Conservation (phyloP, 805 yeast genomes). For the Metschnikowia cubensis region DNA sequence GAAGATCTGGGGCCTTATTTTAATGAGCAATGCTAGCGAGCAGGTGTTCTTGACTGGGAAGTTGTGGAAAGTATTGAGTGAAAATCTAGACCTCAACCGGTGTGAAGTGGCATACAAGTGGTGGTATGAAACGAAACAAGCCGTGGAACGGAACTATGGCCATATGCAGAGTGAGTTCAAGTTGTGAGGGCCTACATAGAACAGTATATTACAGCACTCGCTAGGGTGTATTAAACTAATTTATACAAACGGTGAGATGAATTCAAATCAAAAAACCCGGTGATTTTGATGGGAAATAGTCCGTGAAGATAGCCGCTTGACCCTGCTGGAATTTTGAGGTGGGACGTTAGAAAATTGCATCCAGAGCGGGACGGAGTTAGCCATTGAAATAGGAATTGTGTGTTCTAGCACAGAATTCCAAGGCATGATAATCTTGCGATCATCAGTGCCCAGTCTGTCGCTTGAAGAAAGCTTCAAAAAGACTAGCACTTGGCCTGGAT, state of each 20-base stretch:
- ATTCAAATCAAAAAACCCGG: background rate
- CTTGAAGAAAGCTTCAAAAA: background rate
- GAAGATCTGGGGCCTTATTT: conserved; percentile 35
- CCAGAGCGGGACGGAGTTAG: background rate
- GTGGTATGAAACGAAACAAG: conserved; percentile 49
- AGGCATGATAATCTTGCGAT: background rate
- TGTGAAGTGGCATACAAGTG: conserved; percentile 52
- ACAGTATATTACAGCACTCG: background rate
- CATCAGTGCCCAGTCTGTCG: background rate
- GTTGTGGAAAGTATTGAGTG: conserved; percentile 55
- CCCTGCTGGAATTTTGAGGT: background rate
- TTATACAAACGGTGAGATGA: background rate
- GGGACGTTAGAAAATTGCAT: background rate
- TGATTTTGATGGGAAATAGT: background rate
- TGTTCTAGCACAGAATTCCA: background rate
- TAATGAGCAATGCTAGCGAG: conserved; percentile 36
- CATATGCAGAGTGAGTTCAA: conserved; percentile 5
- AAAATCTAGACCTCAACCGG: conserved; percentile 54
- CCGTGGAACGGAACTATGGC: conserved; percentile 11
- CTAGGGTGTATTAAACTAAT: background rate
- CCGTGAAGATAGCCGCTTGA: background rate
- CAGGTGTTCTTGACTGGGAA: conserved; percentile 32
- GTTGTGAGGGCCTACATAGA: background rate
- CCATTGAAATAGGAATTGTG: background rate
- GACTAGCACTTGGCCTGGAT: background rate